Percentiles rank a stretch among this genome's conserved stretches.
phyloP scores from a whole-genome alignment of 2,329 filamentous ascomycete genomes.

The Cytospora piceicola region DNA sequence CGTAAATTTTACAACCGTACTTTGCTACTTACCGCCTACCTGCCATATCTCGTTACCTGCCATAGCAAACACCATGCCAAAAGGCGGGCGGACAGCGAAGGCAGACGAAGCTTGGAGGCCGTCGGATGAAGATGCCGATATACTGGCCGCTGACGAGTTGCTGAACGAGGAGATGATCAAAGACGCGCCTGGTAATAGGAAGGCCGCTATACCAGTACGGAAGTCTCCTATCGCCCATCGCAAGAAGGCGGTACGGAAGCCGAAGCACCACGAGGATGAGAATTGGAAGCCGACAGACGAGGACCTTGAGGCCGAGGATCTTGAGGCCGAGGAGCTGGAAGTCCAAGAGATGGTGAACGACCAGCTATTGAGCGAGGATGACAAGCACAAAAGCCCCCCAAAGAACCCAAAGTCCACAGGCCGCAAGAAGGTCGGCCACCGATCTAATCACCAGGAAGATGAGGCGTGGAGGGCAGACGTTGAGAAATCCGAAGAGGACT shows the following conservation, averaged over 20 bases:
- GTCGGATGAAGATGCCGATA: conserved; percentile 22
- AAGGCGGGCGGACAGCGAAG: conserved; percentile 20
- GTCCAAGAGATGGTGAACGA: conserved; percentile 29
- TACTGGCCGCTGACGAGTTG: conserved; percentile 18
- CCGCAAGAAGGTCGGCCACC: conserved; percentile 7
- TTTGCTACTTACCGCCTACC: neutral
- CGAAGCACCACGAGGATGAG: conserved; percentile 24
- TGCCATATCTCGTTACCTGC: neutral
- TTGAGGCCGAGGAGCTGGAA: conserved; percentile 27
- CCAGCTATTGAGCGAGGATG: conserved; percentile 19
- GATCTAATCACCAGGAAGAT: conserved; percentile 15
- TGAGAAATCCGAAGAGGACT: conserved; percentile 9
- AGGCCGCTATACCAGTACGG: neutral
- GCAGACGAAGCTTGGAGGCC: conserved; percentile 24
- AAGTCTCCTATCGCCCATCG: conserved; percentile 9
- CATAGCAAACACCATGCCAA: conserved; percentile 14
- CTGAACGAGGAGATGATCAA: conserved; percentile 20
- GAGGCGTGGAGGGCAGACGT: conserved; percentile 19
- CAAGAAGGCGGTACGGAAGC: conserved; percentile 11
- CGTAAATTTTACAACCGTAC: neutral
- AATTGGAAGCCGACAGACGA: conserved; percentile 29
- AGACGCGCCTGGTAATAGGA: neutral
- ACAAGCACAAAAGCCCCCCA: neutral
- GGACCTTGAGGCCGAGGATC: conserved; percentile 25
- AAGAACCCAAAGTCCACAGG: conserved; percentile 9